phyloP scores from a whole-genome alignment of 208 protist species.

The Borovskyia barvae region DNA sequence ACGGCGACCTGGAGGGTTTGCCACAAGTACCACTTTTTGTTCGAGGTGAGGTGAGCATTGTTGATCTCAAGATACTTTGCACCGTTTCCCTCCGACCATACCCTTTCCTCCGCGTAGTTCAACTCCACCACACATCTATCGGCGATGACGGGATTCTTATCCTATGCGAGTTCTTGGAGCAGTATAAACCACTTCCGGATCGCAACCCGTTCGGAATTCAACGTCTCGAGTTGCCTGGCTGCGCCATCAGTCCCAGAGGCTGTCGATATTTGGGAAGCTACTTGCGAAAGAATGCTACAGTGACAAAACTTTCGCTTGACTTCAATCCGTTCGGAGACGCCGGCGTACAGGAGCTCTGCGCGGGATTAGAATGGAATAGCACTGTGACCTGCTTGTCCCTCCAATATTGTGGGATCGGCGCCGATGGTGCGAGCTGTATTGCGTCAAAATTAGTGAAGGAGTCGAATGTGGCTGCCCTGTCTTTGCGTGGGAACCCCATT shows the following conservation, averaged over 20 bases:
- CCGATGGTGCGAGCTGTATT: conserved; percentile 39
- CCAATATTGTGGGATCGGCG: conserved; percentile 72
- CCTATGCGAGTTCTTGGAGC: conserved; percentile 72
- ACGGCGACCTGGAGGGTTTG: conserved; percentile 70
- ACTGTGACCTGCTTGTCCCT: conserved; percentile 65
- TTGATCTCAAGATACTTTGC: conserved; percentile 53
- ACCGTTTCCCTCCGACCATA: conserved; percentile 57
- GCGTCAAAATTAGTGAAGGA: conserved; percentile 65
- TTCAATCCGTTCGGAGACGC: conserved; percentile 80
- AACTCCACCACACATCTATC: conserved; percentile 64
- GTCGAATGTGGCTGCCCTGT: conserved; percentile 67
- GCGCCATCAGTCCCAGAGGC: conserved; percentile 60
- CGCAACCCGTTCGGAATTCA: conserved; percentile 84
- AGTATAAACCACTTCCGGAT: conserved; percentile 65
- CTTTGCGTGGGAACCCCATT: conserved; percentile 67
- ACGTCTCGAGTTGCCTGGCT: conserved; percentile 75
- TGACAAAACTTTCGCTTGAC: conserved; percentile 69
- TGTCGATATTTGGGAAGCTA: conserved; percentile 66
- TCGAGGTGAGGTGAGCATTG: conserved; percentile 38
- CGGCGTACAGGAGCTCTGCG: conserved; percentile 59
- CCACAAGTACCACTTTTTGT: conserved; percentile 81
- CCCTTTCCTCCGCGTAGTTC: conserved; percentile 71
- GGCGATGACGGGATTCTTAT: conserved; percentile 82
- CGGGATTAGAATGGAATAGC: conserved; percentile 82
- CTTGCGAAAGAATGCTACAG: conserved; percentile 63